Conservation (phyloP, 2,329 filamentous ascomycete species). For the Xylariaceae sp. region DNA sequence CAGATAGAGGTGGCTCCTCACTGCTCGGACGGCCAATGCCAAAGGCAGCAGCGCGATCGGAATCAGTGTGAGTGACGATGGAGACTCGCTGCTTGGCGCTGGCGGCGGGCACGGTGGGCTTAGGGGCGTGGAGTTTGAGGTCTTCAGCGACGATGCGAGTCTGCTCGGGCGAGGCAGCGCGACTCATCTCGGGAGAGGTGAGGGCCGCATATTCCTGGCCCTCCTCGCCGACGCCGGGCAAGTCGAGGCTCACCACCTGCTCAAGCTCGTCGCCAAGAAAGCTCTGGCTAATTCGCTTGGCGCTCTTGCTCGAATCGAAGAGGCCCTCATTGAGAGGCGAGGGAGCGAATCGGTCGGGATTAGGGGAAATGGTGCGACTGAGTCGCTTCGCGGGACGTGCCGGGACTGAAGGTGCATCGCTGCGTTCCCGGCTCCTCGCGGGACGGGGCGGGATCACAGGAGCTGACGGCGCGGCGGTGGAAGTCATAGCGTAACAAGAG, state of each 20-base stretch:
- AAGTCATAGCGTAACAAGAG: slow-evolving; percentile 39
- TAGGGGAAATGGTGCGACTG: slow-evolving; percentile 72
- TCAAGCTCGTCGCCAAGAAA: slow-evolving; percentile 41
- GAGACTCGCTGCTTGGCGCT: slow-evolving; percentile 81
- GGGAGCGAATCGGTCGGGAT: slow-evolving; percentile 71
- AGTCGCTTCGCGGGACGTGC: slow-evolving; percentile 65
- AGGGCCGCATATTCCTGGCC: slow-evolving; percentile 75
- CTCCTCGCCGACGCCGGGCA: slow-evolving; percentile 85
- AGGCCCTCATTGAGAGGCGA: slow-evolving; percentile 75
- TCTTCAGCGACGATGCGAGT: slow-evolving; percentile 74
- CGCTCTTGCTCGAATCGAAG: slow-evolving; percentile 42
- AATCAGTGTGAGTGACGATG: slow-evolving; percentile 84
- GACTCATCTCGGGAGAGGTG: slow-evolving; percentile 37
- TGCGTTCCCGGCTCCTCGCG: slow-evolving; percentile 41
- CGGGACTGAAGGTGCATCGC: slow-evolving; percentile 62
- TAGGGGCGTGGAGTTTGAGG: slow-evolving; percentile 82
- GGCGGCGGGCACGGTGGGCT: slow-evolving; percentile 72
- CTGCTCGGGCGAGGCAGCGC: slow-evolving; percentile 55
- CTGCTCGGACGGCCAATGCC: slow-evolving; percentile 68
- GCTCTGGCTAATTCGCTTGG: slow-evolving; percentile 37
- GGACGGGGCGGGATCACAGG: slow-evolving; percentile 56
- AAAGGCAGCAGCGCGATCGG: slow-evolving; percentile 76
- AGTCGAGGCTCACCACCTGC: slow-evolving; percentile 69
- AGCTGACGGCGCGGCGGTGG: slow-evolving; percentile 43
- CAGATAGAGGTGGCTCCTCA: slow-evolving; percentile 46